phyloP scores from a whole-genome alignment of 2,329 filamentous ascomycete genomes.

The Trichophaea hybrida region DNA sequence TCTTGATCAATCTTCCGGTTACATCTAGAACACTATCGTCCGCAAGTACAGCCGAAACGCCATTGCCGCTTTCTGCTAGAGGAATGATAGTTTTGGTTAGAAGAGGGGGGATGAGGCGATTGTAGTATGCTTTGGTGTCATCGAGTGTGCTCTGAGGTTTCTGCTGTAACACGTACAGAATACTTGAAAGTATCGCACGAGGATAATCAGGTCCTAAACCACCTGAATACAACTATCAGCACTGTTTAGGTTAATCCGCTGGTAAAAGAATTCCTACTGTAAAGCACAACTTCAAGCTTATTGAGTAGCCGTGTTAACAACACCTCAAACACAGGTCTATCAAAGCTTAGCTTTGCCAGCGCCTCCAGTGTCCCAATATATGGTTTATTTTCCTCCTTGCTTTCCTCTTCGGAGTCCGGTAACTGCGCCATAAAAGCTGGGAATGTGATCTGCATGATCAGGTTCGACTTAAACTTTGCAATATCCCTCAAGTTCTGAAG shows the following conservation, averaged over 20 bases:
- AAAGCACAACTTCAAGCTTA: slow-evolving; percentile 44
- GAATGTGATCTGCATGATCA: slow-evolving; percentile 50
- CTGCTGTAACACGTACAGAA: slow-evolving; percentile 46
- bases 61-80: slow-evolving; percentile 30
- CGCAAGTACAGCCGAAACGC: slow-evolving; percentile 32
- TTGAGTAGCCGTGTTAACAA: slow-evolving; percentile 48
- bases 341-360: slow-evolving; percentile 48
- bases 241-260: background rate
- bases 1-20: slow-evolving; percentile 45
- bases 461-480: slow-evolving; percentile 45
- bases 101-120: slow-evolving; percentile 37
- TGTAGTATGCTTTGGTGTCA: slow-evolving; percentile 36
- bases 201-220: slow-evolving; percentile 37
- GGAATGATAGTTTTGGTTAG: slow-evolving; percentile 25
- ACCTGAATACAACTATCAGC: slow-evolving; percentile 5
- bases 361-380: slow-evolving; percentile 47
- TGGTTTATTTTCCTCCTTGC: slow-evolving; percentile 28
- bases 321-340: slow-evolving; percentile 49
- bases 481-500: slow-evolving; percentile 46
- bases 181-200: slow-evolving; percentile 44
- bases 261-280: slow-evolving; percentile 29
- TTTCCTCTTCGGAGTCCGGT: slow-evolving; percentile 41
- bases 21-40: slow-evolving; percentile 44
- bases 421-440: slow-evolving; percentile 51
- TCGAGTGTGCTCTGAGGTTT: slow-evolving; percentile 34